Evolutionary conservation across 1,139 yeast species (phyloP).

Genomic region (Geotrichum phurueaensis): DNA sequence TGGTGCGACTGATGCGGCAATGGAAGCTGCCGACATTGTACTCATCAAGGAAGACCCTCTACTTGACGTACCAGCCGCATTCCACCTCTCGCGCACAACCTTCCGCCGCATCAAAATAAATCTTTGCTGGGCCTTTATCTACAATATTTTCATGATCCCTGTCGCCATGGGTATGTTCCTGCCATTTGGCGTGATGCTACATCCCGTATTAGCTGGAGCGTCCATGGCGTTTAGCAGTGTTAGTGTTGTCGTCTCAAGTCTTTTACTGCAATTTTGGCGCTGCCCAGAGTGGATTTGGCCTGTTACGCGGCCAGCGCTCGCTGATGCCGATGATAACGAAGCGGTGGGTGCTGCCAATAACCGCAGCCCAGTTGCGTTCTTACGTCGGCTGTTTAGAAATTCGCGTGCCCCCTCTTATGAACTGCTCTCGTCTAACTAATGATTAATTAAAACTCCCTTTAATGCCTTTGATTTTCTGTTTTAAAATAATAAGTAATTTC

Average conservation of each 20-base stretch:
- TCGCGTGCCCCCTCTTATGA: background rate
- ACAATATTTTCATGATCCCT: slow-evolving; percentile 85
- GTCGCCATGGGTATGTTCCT: slow-evolving; percentile 88
- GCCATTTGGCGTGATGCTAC: slow-evolving; percentile 76
- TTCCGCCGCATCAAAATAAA: slow-evolving; percentile 73
- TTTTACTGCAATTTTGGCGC: slow-evolving; percentile 47
- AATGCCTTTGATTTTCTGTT: background rate
- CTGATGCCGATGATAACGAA: background rate
- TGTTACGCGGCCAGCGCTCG: background rate
- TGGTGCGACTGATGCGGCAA: slow-evolving; percentile 91
- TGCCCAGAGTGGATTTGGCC: slow-evolving; percentile 28
- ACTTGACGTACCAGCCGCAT: slow-evolving; percentile 62
- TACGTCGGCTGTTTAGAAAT: background rate
- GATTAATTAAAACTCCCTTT: background rate
- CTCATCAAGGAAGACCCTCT: slow-evolving; percentile 45
- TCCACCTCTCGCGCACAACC: slow-evolving; percentile 66
- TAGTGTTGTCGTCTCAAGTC: slow-evolving; percentile 78
- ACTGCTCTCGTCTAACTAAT: background rate
- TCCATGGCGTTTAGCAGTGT: slow-evolving; percentile 93
- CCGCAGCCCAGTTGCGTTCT: background rate
- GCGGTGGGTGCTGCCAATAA: background rate
- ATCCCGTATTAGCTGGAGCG: slow-evolving; percentile 80
- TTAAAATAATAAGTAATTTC: background rate
- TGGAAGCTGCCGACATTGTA: slow-evolving; percentile 93
- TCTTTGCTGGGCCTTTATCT: slow-evolving; percentile 78